Evolutionary conservation across 345 rosid species (phyloP).

Genomic region (Populus davidiana): DNA sequence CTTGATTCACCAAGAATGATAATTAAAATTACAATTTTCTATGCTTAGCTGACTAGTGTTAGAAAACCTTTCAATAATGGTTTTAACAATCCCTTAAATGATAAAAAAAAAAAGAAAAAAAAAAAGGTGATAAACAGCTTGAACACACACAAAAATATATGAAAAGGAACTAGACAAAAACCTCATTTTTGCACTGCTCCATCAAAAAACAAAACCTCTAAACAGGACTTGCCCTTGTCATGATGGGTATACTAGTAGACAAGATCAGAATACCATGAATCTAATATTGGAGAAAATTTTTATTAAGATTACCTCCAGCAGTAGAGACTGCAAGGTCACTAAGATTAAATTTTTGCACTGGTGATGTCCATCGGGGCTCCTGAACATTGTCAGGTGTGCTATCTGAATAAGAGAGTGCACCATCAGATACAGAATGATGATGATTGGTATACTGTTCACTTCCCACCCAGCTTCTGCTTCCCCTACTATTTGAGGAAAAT

Average conservation of each 20-base stretch:
- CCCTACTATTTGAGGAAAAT: constrained; percentile 40
- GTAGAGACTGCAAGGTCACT: constrained; percentile 43
- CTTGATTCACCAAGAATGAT: neutral
- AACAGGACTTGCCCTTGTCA: neutral
- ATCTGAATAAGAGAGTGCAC: constrained; percentile 52
- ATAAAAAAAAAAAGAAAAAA: neutral
- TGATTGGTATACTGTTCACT: constrained; percentile 43
- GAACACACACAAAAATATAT: neutral
- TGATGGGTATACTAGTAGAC: neutral
- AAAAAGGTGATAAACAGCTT: neutral
- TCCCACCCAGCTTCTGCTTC: constrained; percentile 53
- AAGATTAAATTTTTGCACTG: constrained; percentile 38
- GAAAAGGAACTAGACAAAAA: neutral
- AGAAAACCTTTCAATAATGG: constrained; percentile 2
- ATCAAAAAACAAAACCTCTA: neutral
- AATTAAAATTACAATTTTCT: neutral
- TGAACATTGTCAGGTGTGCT: constrained; percentile 54
- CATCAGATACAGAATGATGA: constrained; percentile 70
- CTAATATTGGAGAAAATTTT: neutral
- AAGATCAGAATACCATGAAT: neutral
- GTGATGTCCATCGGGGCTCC: constrained; percentile 61
- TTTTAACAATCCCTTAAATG: neutral
- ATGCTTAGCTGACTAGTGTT: neutral
- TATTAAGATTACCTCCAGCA: constrained; percentile 39
- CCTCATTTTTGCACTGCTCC: neutral